Evolutionary conservation across 345 rosid species (phyloP), one percentile per base, ranked within the genome.

Genomic region (Ailanthus altissimus): DNA sequence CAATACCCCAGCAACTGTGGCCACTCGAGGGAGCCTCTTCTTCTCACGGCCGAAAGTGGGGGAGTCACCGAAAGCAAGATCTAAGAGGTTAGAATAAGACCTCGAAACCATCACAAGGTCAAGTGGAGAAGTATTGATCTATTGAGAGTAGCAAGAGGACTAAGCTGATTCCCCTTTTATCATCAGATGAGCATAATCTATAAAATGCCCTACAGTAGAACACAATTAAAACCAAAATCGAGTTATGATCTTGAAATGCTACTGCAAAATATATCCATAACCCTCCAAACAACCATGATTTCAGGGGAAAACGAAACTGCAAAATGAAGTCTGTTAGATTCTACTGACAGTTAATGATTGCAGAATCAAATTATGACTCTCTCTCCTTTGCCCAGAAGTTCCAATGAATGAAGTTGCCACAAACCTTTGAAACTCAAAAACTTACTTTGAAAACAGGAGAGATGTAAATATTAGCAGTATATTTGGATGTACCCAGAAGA

Each of bases 51-150:
- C 81, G 63, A 90, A 89, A 59, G 82, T 77, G 23, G 85, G 90
- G 70, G 83, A 85, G 60, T 85, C 84, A 8, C 98, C 94, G 10
- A 94, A 91, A 78, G 92, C 87, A 84, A 95, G 98, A 76, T 93
- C 99, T 75, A 93, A 83, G 78, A 95, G 97, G 82, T 95, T 95
- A 32, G 98, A 95, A 74, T 91, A 93, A 47, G 99, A 95, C 86
- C 94, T 91, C 43, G 99, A 95, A 73, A 79, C 91, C 99, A 95
- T 94, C 18, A 53, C 25, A 49, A 65, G 78, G 71, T 43, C 51
- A 21, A 65, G 46, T 14, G 18, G 15, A 51, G 36, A 72, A 72
- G 59, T 78, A 74, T 42, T 23, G 56, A 23, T 51, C 75, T 71
- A 28, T 36, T 28, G 75, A 82, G 56, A 77, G 25, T 68, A 64